Evolutionary conservation across 1,139 yeast species (phyloP), one percentile per base, ranked within the genome.

Genomic region (Debaryomyces nepalensis): DNA sequence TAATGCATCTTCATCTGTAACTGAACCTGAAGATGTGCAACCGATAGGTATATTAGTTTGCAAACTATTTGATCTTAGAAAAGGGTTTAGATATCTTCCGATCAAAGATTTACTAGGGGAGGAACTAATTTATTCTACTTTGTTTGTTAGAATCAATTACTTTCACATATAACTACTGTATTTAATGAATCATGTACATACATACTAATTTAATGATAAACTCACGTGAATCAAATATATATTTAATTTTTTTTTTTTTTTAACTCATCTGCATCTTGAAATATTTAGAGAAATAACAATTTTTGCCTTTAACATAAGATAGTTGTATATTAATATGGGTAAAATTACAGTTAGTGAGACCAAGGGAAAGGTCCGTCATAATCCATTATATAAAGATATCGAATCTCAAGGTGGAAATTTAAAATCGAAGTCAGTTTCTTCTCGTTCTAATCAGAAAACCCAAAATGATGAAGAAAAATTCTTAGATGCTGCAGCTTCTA

Each of bases 61-160:
- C 20, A 79, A 81, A 48, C 58, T 87, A 33, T 68, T 73, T 22
- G 74, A 79, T 48, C 58, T 91, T 49, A 82, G 80, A 39, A 72
- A 74, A 45, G 99, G 98, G 0, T 93, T 84, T 62, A 73, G 97
- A 42, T 93, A 88, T 55, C 63, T 90, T 14, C 88, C 91, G 0
- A 63, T 93, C 16, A 80, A 78, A 56, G 96, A 88, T 58, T 57
- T 73, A 22, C 80, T 81, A 45, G 98, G 98, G 1, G 96, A 90
- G 57, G 88, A 84, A 53, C 80, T 83, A 51, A 79, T 87, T 5
- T 87, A 87, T 59, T 86, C 96, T 5, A 83, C 90, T 2, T 60
- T 90, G 23, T 87, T 90, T 59, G 75, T 89, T 20, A 73, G 73
- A 43, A 57, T 81, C 24, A 59, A 61, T 26, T 73, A 70, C 49